phyloP scores from a whole-genome alignment of 495 filamentous ascomycete genomes.

The Tuber brumale region DNA sequence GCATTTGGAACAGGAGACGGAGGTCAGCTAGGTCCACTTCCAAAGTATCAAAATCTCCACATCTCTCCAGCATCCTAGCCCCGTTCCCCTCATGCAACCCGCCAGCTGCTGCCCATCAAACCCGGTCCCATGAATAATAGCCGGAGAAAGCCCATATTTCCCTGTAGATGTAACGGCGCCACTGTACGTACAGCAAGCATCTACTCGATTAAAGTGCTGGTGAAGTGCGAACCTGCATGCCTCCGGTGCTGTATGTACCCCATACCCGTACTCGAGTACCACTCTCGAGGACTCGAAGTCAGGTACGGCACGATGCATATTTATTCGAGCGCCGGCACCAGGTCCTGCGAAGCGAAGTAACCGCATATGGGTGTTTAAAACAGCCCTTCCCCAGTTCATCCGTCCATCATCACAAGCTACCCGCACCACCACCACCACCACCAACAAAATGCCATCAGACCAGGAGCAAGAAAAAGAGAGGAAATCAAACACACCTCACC shows the following conservation, averaged over 20 bases:
- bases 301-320: background rate
- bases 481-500: background rate
- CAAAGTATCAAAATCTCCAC: background rate
- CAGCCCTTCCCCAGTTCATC: background rate
- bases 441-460: background rate
- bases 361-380: background rate
- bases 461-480: background rate
- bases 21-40: background rate
- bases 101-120: background rate
- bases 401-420: background rate
- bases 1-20: background rate
- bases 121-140: background rate
- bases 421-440: background rate
- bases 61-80: background rate
- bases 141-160: background rate
- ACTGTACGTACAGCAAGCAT: background rate
- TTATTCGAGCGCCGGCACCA: background rate
- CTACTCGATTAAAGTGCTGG: background rate
- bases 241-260: background rate
- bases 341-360: background rate
- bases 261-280: no score
- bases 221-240: background rate
- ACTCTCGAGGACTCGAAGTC: background rate
- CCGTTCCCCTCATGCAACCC: background rate
- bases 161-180: background rate